Conservation (phyloP, 2,329 filamentous ascomycete genomes). For the Hymenoscyphus albidus region DNA sequence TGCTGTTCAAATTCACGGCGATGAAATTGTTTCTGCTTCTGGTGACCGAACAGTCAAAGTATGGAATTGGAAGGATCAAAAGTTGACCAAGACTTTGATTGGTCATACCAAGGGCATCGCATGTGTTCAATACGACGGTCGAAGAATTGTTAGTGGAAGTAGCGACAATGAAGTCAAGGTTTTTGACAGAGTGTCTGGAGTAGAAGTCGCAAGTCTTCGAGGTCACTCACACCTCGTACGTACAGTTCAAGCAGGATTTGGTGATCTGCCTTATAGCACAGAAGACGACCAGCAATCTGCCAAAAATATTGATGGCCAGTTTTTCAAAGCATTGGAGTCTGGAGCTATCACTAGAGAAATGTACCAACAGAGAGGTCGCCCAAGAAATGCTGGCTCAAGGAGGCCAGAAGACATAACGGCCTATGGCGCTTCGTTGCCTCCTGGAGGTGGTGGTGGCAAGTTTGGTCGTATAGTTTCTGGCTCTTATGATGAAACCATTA, state of each 20-base stretch:
- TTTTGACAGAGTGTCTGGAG: conserved; percentile 79
- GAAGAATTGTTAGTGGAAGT: conserved; percentile 90
- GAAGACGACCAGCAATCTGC: conserved; percentile 72
- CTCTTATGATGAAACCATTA: conserved; percentile 92
- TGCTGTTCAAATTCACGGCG: conserved; percentile 82
- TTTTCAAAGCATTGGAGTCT: conserved; percentile 57
- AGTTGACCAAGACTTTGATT: conserved; percentile 71
- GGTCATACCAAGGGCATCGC: conserved; percentile 95
- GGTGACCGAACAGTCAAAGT: conserved; percentile 92
- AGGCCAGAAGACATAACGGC: conserved; percentile 73
- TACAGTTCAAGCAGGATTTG: conserved; percentile 92
- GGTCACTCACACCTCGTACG: conserved; percentile 83
- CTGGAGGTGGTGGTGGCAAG: conserved; percentile 81
- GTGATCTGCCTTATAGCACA: conserved; percentile 76
- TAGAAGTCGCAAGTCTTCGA: conserved; percentile 83
- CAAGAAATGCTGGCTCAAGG: conserved; percentile 60
- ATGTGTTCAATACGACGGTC: conserved; percentile 93
- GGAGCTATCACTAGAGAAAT: conserved; percentile 40
- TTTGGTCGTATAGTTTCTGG: conserved; percentile 96
- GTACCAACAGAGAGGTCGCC: conserved; percentile 35
- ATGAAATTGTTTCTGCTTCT: conserved; percentile 89
- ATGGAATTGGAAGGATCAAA: conserved; percentile 82
- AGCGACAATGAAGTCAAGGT: conserved; percentile 96
- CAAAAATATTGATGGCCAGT: conserved; percentile 66
- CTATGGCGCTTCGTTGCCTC: conserved; percentile 80